Base-by-base conservation (phyloP, 805 yeast genomes). In the Candida sonorensis region DNA sequence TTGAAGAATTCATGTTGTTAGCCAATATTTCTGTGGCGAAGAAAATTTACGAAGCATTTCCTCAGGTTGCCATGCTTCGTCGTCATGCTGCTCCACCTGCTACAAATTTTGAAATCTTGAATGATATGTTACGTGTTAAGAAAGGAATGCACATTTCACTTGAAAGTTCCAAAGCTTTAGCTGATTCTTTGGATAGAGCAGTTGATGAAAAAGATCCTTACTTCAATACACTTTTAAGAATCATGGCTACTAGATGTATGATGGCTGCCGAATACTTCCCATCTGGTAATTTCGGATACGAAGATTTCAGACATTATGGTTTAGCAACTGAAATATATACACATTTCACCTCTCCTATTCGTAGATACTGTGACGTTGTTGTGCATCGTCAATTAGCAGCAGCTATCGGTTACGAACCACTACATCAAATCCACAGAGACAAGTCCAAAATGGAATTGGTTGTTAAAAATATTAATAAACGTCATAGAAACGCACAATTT, bases 231-330 rank as follows among this genome's bases (percentile, higher is more conserved):
- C 67, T 92, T 47, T 68, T 90, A 6, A 78, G 99, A 58, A 92
- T 92, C 44, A 81, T 92, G 95, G 92, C 97, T 7, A 92, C 99
- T 0, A 73, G 99, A 50, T 90, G 97, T 61, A 92, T 92, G 98
- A 85, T 87, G 82, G 95, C 98, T 2, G 99, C 99, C 2, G 97
- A 90, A 55, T 92, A 92, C 54, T 92, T 92, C 63, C 78, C 94
- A 9, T 75, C 95, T 0, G 97, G 99, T 7, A 77, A 82, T 11
- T 85, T 69, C 50, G 83, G 94, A 8, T 85, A 86, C 52, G 77
- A 94, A 10, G 98, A 92, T 43, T 92, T 85, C 66, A 76, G 81
- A 41, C 99, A 92, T 67, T 92, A 92, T 58, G 99, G 99, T 57
- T 69, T 92, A 42, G 99, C 99, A 3, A 87, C 90, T 32, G 97